Base-by-base conservation (phyloP, 305 asterid species). In the Fraxinus velutina region DNA sequence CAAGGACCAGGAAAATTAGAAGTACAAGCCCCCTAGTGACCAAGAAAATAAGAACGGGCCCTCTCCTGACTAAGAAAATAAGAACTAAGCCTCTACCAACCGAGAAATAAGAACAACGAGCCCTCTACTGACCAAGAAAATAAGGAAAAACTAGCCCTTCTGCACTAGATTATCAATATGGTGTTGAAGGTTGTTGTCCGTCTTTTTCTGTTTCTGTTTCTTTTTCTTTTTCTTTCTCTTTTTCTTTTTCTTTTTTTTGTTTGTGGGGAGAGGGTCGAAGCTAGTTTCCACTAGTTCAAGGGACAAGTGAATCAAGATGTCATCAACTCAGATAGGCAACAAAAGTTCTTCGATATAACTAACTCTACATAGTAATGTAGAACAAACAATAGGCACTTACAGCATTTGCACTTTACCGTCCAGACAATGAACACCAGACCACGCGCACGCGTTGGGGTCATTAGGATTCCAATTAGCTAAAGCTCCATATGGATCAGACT, bases 371-470 rank as follows among this genome's bases (percentile, higher is more conserved):
- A 7, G 33, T 21, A 42, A 36, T 21, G n/a, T 30, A 79, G 83
- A 79, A 27, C 7, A 81, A 12, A 81, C 13, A 55, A 81, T 7
- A 33, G 80, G 80, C 36, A 86, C 99, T 92, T 90, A 96, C 99
- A 96, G 85, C 80, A 77, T 76, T 80, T 89, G 91, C 86, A 96
- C 99, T 85, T 87, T 80, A 37, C 95, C 95, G 34, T 87, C 97
- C 62, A 86, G 85, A 81, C 99, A 96, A 66, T 86, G 90, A 75
- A 94, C 86, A 15, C 98, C 98, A 2, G 91, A 87, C 99, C 99
- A 96, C 87, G 76, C 71, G 88, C 99, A 94, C 5, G 98, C 97
- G 78, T 90, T 90, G 79, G 85, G 78, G 36, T 93, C 96, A 81
- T 80, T 77, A 47, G 89, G 85, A 83, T 90, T 87, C 99, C 99